Percentiles rank a stretch among this genome's conserved stretches.
Evolutionary conservation across 192 early-diverging fungal species (phyloP).

Genomic region (Umbelopsis isabellina): DNA sequence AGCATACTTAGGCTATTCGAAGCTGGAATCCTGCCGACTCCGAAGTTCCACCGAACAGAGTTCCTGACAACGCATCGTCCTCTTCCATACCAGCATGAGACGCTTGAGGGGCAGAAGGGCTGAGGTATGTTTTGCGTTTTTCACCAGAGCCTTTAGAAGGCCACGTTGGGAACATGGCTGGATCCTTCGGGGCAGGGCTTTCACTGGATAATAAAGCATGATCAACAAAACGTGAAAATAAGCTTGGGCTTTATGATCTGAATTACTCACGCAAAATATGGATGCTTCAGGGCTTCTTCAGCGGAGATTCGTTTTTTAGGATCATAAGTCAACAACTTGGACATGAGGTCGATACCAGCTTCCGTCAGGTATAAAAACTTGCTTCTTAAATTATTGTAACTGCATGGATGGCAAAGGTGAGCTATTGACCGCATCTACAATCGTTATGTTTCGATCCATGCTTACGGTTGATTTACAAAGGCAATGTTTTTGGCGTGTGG

Average conservation of each 20-base stretch:
- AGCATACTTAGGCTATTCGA: conserved; percentile 38
- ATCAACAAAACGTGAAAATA: not conserved
- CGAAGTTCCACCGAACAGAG: conserved; percentile 54
- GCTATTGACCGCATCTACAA: too few relatives aligned
- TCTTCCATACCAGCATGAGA: conserved; percentile 53
- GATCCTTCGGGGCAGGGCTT: conserved; percentile 86
- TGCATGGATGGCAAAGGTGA: conserved; percentile 1
- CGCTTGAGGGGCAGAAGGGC: conserved; percentile 64
- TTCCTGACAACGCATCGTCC: conserved; percentile 47
- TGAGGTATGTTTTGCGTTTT: conserved; percentile 42
- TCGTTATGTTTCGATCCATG: not conserved
- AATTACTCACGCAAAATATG: conserved; percentile 74
- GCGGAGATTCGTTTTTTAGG: conserved; percentile 88
- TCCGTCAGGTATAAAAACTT: conserved; percentile 67
- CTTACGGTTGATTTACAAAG: conserved; percentile 67
- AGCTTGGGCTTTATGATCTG: not conserved
- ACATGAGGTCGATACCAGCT: conserved; percentile 79
- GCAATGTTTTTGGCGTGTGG: conserved; percentile 76
- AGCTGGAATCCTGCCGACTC: conserved; percentile 62
- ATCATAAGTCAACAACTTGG: conserved; percentile 78
- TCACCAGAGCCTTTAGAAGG: conserved; percentile 72
- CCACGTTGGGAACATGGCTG: conserved; percentile 93
- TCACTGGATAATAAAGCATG: conserved; percentile 50
- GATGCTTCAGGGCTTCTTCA: conserved; percentile 86
- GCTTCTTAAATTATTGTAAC: conserved; percentile 49